A percentile compares a stretch with the other conserved stretches of the same genome.
Evolutionary conservation across 2,329 filamentous ascomycete species (phyloP).

Genomic region (Ascochyta clinopodiicola): DNA sequence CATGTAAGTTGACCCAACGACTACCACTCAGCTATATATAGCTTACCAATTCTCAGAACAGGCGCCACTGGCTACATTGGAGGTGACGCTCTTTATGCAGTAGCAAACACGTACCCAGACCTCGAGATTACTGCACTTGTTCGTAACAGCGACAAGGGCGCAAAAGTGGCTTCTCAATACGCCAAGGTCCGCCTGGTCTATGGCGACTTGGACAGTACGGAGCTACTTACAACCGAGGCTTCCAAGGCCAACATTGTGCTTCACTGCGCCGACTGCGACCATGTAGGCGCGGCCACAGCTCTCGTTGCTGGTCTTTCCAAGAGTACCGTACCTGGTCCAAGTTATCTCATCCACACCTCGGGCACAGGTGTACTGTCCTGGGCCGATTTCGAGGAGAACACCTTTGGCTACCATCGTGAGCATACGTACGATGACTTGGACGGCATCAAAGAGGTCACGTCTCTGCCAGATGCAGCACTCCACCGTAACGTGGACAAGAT

Average conservation of each 20-base stretch:
- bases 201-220: slow-evolving; percentile 49
- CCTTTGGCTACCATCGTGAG: slow-evolving; percentile 55
- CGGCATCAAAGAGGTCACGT: slow-evolving; percentile 62
- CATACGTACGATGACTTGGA: slow-evolving; percentile 66
- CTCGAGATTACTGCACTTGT: slow-evolving; percentile 59
- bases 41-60: slow-evolving; percentile 25
- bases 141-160: slow-evolving; percentile 57
- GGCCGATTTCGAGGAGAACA: slow-evolving; percentile 55
- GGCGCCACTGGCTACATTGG: slow-evolving; percentile 45
- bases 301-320: slow-evolving; percentile 49
- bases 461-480: slow-evolving; percentile 62
- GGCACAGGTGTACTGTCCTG: slow-evolving; percentile 64
- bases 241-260: slow-evolving; percentile 40
- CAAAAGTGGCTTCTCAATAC: slow-evolving; percentile 54
- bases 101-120: slow-evolving; percentile 56
- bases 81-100: slow-evolving; percentile 39
- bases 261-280: slow-evolving; percentile 46
- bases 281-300: slow-evolving; percentile 33
- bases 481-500: slow-evolving; percentile 75
- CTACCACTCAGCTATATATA: not conserved
- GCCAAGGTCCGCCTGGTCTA: slow-evolving; percentile 59
- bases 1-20: slow-evolving; percentile 22
- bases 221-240: slow-evolving; percentile 37
- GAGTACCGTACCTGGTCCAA: slow-evolving; percentile 43
- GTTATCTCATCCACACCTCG: slow-evolving; percentile 61